Conservation (phyloP, 2,329 filamentous ascomycete genomes). For the Fusarium burgessii region DNA sequence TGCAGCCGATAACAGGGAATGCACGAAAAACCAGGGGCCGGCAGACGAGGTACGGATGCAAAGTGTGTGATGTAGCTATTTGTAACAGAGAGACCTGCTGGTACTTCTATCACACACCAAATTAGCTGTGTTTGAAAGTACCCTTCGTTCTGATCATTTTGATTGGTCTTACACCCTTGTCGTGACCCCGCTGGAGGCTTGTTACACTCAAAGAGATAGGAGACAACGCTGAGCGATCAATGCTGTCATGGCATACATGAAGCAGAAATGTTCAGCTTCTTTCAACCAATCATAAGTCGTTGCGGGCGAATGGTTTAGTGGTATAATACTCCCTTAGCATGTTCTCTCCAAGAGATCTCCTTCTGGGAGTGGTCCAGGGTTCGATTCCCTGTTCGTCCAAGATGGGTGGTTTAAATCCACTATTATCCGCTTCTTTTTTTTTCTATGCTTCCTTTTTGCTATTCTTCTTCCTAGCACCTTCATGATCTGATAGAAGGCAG, state of each 20-base stretch:
- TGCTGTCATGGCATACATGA: rapidly evolving
- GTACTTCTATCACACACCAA: too few relatives aligned
- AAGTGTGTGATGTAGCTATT: too few relatives aligned
- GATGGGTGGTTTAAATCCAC: constrained; percentile 15
- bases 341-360: neutral
- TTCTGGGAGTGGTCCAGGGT: constrained; percentile 37
- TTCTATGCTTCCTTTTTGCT: neutral
- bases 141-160: too few relatives aligned
- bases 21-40: too few relatives aligned
- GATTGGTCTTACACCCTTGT: too few relatives aligned
- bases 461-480: neutral
- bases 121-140: too few relatives aligned
- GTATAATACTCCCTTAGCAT: constrained; percentile 37
- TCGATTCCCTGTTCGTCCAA: constrained; percentile 40
- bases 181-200: too few relatives aligned
- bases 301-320: constrained; percentile 28
- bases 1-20: too few relatives aligned
- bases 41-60: too few relatives aligned
- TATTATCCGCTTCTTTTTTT: constrained; percentile 12
- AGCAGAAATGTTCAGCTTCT: rapidly evolving
- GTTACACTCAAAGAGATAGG: too few relatives aligned
- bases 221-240: rapidly evolving
- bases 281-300: constrained; percentile 5
- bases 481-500: neutral
- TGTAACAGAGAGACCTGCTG: too few relatives aligned